Percentiles rank a stretch among this genome's conserved stretches.
Evolutionary conservation across 2,329 filamentous ascomycete genomes (phyloP).

Genomic region (Colletotrichum sp.): DNA sequence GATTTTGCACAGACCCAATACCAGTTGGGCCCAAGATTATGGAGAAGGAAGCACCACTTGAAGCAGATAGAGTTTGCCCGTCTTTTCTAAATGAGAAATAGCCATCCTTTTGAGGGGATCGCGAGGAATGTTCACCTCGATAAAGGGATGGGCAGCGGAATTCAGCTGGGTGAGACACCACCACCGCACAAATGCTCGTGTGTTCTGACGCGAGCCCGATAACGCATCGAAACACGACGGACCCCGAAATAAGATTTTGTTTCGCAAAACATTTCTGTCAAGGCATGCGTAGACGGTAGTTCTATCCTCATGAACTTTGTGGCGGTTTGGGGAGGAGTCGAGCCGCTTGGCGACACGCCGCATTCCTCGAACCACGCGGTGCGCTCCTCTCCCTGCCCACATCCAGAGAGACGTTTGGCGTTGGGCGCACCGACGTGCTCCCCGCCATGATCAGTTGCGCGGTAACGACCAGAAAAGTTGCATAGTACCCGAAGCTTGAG

Average conservation of each 20-base stretch:
- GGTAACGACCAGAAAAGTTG: neutral
- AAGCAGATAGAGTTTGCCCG: neutral
- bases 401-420: neutral
- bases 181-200: neutral
- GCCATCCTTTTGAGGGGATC: constrained; percentile 15
- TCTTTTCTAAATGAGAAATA: neutral
- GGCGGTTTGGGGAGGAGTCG: neutral
- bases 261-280: neutral
- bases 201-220: neutral
- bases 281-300: neutral
- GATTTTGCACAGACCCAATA: neutral
- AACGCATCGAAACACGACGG: neutral
- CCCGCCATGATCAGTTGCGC: neutral
- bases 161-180: neutral
- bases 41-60: neutral
- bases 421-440: neutral
- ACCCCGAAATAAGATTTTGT: neutral
- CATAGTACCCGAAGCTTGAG: neutral
- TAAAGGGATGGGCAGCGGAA: constrained; percentile 18
- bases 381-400: neutral
- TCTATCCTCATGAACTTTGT: neutral
- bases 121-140: constrained; percentile 1
- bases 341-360: neutral
- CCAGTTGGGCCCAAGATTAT: neutral
- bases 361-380: neutral